Percentiles rank a stretch among this genome's conserved stretches.
Evolutionary conservation across 352 stramenopile species (phyloP).

Genomic region (Pythium brassicae): DNA sequence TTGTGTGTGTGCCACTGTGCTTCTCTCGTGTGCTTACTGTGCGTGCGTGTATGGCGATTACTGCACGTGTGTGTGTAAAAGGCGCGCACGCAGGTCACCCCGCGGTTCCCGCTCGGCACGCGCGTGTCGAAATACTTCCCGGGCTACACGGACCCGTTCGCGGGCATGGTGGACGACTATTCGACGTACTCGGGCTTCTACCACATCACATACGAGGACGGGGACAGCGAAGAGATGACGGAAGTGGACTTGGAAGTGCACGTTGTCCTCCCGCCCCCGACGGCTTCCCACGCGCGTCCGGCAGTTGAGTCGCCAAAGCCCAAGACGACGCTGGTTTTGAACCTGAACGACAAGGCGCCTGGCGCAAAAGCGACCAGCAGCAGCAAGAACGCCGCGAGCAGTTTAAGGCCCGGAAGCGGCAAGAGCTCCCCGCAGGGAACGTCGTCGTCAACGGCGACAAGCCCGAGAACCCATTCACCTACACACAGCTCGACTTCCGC

Average conservation of each 20-base stretch:
- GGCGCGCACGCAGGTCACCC: slow-evolving; percentile 42
- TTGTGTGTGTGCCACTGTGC: too few relatives aligned
- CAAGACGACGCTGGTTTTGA: slow-evolving; percentile 30
- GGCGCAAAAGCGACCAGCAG: slow-evolving; percentile 7
- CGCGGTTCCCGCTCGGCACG: slow-evolving; percentile 56
- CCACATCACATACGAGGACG: slow-evolving; percentile 74
- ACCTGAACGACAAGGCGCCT: slow-evolving; percentile 40
- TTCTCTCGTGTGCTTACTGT: too few relatives aligned
- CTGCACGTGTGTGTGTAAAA: too few relatives aligned
- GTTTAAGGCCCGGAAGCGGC: neutral
- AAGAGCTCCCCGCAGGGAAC: slow-evolving; percentile 13
- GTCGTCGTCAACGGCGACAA: slow-evolving; percentile 6
- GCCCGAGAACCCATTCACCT: too few relatives aligned
- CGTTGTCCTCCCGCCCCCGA: slow-evolving; percentile 19
- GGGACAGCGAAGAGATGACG: slow-evolving; percentile 80
- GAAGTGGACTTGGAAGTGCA: slow-evolving; percentile 58
- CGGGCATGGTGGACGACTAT: slow-evolving; percentile 54
- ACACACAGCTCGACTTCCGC: too few relatives aligned
- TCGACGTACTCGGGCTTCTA: slow-evolving; percentile 53
- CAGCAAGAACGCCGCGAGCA: neutral
- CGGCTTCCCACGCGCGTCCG: slow-evolving; percentile 1
- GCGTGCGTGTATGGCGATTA: too few relatives aligned
- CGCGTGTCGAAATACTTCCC: slow-evolving; percentile 68
- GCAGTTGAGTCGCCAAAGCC: slow-evolving; percentile 14
- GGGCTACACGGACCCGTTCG: slow-evolving; percentile 52